These are phyloP conservation scores for Neoarthrinium moseri DNA, from an alignment of 2,329 filamentous ascomycete species.

Conservation along the genomic window DNA sequence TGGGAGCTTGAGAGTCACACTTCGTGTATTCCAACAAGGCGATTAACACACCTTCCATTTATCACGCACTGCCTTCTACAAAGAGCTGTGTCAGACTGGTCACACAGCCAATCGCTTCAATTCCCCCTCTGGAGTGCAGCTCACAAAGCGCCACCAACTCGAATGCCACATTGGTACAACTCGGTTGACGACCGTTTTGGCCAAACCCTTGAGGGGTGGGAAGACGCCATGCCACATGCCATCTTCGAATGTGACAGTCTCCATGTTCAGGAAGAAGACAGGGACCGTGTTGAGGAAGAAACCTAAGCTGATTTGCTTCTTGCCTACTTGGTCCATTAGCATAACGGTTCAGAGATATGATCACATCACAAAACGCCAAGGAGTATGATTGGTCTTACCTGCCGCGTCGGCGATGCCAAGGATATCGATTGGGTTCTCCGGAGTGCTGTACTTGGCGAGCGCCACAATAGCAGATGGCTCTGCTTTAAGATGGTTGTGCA, in stretches of 20 bases:
- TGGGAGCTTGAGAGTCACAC: no score
- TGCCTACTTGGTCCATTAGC: no score
- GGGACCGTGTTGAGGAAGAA: constrained; percentile 20
- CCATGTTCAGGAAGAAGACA: constrained; percentile 23
- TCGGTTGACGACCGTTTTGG: constrained; percentile 11
- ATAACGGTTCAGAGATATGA: background rate
- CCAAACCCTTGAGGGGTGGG: constrained; percentile 13
- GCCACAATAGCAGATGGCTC: constrained; percentile 18
- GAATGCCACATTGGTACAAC: constrained; percentile 17
- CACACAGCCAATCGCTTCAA: constrained; percentile 14
- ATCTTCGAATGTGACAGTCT: constrained; percentile 18
- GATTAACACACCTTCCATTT: no score
- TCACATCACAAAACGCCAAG: background rate
- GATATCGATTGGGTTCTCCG: constrained; percentile 19
- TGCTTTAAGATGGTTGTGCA: constrained; percentile 16
- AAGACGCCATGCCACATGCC: constrained; percentile 24
- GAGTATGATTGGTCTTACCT: constrained; percentile 10
- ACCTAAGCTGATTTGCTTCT: constrained; percentile 14
- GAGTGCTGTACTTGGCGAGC: constrained; percentile 17
- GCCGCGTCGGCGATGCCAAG: constrained; percentile 17
- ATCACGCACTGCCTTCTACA: no score
- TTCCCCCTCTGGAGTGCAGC: constrained; percentile 14
- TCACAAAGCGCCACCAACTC: constrained; percentile 19
- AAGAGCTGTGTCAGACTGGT: no score
- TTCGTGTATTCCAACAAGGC: no score